Conservation (phyloP, 805 yeast species). For the Pichia deserticola region DNA sequence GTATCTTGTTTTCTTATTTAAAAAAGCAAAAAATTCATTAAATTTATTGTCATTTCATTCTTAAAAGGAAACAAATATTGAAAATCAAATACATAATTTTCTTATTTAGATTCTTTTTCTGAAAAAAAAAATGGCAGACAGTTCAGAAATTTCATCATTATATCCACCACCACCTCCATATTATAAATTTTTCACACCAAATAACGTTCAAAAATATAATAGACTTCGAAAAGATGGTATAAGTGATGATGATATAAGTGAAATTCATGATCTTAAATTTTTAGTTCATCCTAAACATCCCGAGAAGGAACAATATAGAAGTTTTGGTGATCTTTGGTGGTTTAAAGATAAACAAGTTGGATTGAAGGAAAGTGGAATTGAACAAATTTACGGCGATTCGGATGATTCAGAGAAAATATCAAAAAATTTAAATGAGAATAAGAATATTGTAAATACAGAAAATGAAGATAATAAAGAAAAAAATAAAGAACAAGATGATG, state of each 20-base stretch:
- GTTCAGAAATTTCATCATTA: conserved; percentile 41
- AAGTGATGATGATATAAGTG: conserved; percentile 18
- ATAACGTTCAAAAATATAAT: conserved; percentile 45
- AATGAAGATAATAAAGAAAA: background rate
- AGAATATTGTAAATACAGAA: background rate
- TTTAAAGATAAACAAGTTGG: conserved; percentile 70
- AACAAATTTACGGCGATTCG: conserved; percentile 50
- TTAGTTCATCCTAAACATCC: conserved; percentile 63
- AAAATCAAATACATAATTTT: too few species aligned
- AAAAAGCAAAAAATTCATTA: too few species aligned
- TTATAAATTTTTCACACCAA: conserved; percentile 62
- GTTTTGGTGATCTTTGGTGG: conserved; percentile 90
- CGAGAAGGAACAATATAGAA: conserved; percentile 58
- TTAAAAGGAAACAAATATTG: background rate
- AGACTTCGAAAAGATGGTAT: conserved; percentile 18
- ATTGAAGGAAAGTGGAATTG: conserved; percentile 67
- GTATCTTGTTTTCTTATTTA: too few species aligned
- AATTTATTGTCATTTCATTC: too few species aligned
- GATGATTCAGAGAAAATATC: conserved; percentile 10
- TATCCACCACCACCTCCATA: conserved; percentile 95
- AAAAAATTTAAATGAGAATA: background rate
- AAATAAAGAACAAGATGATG: background rate
- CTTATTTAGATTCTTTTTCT: too few species aligned
- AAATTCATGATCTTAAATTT: conserved; percentile 39
- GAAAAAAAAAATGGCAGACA: conserved; percentile 1